Percentiles rank a stretch among this genome's conserved stretches.
Evolutionary conservation across 2,329 filamentous ascomycete species (phyloP).

Genomic region (Neonectria magnoliae): DNA sequence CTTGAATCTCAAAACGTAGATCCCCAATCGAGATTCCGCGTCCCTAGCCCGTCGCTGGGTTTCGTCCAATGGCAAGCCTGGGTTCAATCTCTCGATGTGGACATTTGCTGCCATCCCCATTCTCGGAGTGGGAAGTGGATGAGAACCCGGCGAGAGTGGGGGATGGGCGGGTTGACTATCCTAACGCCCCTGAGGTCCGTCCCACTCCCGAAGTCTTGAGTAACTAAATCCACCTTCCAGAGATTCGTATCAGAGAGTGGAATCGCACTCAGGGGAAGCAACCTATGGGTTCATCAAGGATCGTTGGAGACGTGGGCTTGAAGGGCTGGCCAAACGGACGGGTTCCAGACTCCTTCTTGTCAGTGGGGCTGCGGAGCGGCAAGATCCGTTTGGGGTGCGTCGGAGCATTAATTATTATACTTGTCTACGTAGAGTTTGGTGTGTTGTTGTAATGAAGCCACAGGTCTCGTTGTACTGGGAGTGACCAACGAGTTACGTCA

Average conservation of each 20-base stretch:
- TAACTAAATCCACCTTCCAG: slow-evolving; percentile 1
- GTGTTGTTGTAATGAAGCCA: background rate
- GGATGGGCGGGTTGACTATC: background rate
- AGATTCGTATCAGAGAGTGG: background rate
- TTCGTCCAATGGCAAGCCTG: background rate
- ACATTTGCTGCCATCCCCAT: slow-evolving; percentile 8
- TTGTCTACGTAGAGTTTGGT: background rate
- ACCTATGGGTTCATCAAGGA: background rate
- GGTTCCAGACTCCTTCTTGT: background rate
- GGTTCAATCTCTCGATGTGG: slow-evolving; percentile 1
- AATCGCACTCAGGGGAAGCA: background rate
- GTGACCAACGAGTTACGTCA: too few relatives aligned
- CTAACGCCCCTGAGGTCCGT: slow-evolving; percentile 1
- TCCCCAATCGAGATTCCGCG: slow-evolving; percentile 2
- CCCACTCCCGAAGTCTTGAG: slow-evolving; percentile 4
- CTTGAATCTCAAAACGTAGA: slow-evolving; percentile 1
- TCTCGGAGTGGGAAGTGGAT: slow-evolving; percentile 21
- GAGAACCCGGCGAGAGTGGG: slow-evolving; percentile 11
- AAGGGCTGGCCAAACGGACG: background rate
- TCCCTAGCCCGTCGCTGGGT: background rate
- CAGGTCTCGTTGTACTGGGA: too few relatives aligned
- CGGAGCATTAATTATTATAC: background rate
- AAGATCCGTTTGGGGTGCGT: background rate
- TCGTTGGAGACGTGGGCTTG: background rate
- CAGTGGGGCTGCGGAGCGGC: too few relatives aligned